Conservation (phyloP, 208 protist species). For the Phytomonas sp. region DNA sequence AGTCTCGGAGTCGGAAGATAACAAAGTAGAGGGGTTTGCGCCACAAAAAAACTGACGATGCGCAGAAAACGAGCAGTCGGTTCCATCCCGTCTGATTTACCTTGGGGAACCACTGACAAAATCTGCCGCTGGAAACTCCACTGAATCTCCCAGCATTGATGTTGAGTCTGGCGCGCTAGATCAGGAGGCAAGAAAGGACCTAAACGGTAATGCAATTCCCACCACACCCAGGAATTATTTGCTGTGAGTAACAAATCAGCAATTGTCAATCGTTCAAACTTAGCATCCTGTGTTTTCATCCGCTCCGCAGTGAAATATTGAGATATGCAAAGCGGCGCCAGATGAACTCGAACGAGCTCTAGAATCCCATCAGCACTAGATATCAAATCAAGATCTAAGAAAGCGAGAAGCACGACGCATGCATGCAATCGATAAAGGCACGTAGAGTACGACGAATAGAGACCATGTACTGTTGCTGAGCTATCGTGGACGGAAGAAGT, state of each 20-base stretch:
- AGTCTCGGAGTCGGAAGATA: neutral
- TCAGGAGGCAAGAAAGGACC: neutral
- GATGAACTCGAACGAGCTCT: neutral
- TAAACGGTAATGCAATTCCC: neutral
- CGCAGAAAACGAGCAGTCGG: neutral
- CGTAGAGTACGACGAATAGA: neutral
- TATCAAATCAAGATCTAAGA: neutral
- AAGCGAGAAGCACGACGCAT: neutral
- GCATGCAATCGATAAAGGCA: neutral
- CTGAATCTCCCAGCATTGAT: neutral
- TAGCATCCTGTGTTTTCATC: neutral
- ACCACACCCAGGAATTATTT: neutral
- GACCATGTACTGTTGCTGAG: neutral
- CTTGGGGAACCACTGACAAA: neutral
- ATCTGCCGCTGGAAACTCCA: neutral
- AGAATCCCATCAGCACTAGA: neutral
- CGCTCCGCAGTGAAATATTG: neutral
- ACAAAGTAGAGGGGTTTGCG: neutral
- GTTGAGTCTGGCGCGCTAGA: neutral
- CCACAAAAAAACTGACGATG: neutral
- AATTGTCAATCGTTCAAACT: neutral
- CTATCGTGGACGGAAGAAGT: neutral
- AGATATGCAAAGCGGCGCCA: neutral
- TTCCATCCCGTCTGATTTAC: neutral
- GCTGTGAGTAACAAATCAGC: neutral